Evolutionary conservation across 1,284 basidiomycete genomes (phyloP).

Genomic region (Bondarzewia mesenterica): DNA sequence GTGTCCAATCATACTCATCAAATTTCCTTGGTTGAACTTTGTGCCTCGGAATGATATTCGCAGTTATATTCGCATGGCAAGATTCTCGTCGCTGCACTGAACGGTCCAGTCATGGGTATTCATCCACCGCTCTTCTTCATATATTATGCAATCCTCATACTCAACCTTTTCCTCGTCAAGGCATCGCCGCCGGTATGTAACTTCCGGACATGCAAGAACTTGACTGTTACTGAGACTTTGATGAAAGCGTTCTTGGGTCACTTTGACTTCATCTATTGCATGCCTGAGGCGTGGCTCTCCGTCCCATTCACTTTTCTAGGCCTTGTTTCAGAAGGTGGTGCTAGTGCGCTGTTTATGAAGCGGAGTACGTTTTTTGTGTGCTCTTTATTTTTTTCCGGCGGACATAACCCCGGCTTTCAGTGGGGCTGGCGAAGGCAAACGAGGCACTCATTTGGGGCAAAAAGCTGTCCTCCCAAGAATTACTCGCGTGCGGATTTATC

Average conservation of each 20-base stretch:
- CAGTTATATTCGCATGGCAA: neutral
- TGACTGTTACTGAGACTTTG: neutral
- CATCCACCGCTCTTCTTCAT: no score
- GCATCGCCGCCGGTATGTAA: neutral
- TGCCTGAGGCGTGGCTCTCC: neutral
- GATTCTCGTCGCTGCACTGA: neutral
- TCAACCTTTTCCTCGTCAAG: no score
- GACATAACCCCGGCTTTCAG: neutral
- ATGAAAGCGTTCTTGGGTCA: neutral
- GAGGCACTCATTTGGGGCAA: neutral
- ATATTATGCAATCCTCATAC: no score
- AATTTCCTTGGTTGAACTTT: neutral
- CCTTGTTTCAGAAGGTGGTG: neutral
- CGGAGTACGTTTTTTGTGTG: neutral
- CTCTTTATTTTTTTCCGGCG: neutral
- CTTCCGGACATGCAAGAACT: neutral
- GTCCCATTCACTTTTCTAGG: slow-evolving; percentile 1
- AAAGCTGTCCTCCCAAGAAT: neutral
- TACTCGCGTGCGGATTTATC: slow-evolving; percentile 1
- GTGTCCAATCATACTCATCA: neutral
- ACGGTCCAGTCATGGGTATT: slow-evolving; percentile 1
- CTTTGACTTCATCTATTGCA: slow-evolving; percentile 2
- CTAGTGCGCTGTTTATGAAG: neutral
- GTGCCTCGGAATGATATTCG: neutral
- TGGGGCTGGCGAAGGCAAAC: slow-evolving; percentile 1